Conservation (phyloP, 106 monocot species). For the Allium sativum region DNA sequence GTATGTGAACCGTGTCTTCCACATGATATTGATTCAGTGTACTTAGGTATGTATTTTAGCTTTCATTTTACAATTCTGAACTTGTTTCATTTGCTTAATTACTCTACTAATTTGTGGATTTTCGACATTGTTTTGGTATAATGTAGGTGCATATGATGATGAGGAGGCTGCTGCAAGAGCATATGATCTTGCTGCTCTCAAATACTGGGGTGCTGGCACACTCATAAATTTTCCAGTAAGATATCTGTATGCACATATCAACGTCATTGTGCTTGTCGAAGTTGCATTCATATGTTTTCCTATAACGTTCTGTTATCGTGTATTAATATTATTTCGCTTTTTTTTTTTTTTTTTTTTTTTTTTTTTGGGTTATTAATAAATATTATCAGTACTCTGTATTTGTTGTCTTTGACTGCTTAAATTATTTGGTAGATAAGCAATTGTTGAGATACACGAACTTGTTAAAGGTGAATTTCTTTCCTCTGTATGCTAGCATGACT, state of each 20-base stretch:
- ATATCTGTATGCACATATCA: conserved; percentile 5
- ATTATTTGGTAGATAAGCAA: too few species aligned
- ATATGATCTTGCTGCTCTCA: conserved; percentile 98
- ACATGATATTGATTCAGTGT: conserved; percentile 39
- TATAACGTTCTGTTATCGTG: too few species aligned
- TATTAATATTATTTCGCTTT: too few species aligned
- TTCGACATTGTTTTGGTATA: conserved; percentile 12
- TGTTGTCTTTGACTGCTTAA: too few species aligned
- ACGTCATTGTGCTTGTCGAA: background rate
- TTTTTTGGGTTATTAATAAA: too few species aligned
- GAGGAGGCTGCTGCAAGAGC: conserved; percentile 99
- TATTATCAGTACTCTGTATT: too few species aligned
- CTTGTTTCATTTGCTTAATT: background rate
- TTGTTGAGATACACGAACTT: too few species aligned
- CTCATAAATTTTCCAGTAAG: conserved; percentile 99
- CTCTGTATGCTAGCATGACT: too few species aligned
- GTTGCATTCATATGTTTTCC: background rate
- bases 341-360: too few species aligned
- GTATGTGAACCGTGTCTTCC: conserved; percentile 24
- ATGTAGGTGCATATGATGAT: conserved; percentile 94
- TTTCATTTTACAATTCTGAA: conserved; percentile 4
- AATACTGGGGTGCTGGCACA: conserved; percentile 97
- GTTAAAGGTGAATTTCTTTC: too few species aligned
- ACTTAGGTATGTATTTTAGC: conserved; percentile 52
- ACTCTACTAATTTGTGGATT: background rate